Percentiles rank a stretch among this genome's conserved stretches.
These are phyloP conservation scores for Madurella mycetomatis DNA, from an alignment of 2,329 filamentous ascomycete species.

Conservation along the genomic window DNA sequence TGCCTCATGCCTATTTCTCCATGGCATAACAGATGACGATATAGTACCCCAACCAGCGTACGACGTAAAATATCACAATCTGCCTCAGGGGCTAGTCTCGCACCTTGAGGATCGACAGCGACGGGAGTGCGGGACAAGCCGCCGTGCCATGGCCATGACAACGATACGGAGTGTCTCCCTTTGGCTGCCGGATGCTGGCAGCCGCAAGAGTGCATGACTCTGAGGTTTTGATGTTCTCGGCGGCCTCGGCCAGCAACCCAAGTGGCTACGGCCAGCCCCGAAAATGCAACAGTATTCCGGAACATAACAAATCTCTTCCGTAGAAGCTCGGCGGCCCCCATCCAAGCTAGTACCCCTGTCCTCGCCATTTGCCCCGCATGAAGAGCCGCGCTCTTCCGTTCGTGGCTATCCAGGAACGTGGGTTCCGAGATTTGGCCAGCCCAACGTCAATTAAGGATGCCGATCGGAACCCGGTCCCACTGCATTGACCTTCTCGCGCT, in stretches of 20 bases:
- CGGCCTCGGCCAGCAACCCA: constrained; percentile 10
- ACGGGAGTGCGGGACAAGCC: no score
- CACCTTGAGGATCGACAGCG: no score
- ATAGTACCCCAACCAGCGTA: no score
- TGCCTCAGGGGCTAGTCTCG: no score
- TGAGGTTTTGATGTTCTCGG: constrained; percentile 2
- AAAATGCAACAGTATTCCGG: constrained; percentile 20
- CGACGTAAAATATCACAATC: no score
- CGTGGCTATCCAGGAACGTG: constrained; percentile 30
- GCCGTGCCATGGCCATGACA: no score
- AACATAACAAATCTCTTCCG: constrained; percentile 22
- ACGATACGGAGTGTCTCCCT: no score
- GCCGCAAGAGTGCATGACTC: constrained; percentile 7
- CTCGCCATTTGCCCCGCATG: constrained; percentile 17
- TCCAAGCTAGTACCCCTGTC: constrained; percentile 15
- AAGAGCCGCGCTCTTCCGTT: constrained; percentile 27
- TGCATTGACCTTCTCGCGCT: constrained; percentile 5
- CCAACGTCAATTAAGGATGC: constrained; percentile 18
- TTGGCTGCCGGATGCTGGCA: neutral
- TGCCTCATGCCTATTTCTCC: no score
- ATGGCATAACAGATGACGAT: no score
- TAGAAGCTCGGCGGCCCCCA: constrained; percentile 7
- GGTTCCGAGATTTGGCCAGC: constrained; percentile 27
- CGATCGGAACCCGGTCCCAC: constrained; percentile 22
- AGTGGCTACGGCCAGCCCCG: constrained; percentile 5